Conservation (phyloP, 2,329 filamentous ascomycete species). For the Cercospora janseana region DNA sequence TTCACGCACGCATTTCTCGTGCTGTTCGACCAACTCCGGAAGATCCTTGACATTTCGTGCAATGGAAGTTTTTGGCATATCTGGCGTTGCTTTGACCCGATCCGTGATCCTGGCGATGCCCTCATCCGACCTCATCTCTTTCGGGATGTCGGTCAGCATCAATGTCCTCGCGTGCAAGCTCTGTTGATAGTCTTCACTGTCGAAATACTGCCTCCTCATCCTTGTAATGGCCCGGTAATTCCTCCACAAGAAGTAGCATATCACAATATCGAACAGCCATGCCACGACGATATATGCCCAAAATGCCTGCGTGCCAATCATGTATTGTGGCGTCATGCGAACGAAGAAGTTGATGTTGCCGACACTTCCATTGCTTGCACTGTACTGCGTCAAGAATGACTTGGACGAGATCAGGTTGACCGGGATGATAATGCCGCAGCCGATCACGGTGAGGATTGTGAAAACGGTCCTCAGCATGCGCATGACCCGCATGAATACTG, state of each 20-base stretch:
- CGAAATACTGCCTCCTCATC: conserved; percentile 75
- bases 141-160: conserved; percentile 78
- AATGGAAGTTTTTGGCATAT: conserved; percentile 75
- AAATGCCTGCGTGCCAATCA: conserved; percentile 45
- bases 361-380: conserved; percentile 15
- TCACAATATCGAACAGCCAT: conserved; percentile 68
- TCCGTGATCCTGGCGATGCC: conserved; percentile 84
- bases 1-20: conserved; percentile 75
- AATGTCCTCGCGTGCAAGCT: conserved; percentile 73
- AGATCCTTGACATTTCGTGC: conserved; percentile 90
- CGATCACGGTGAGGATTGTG: conserved; percentile 66
- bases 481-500: conserved; percentile 82
- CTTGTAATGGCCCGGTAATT: conserved; percentile 75
- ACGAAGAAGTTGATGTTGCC: conserved; percentile 45
- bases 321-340: conserved; percentile 57
- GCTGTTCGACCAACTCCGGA: conserved; percentile 78
- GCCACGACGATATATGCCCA: conserved; percentile 61
- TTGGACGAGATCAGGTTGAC: conserved; percentile 55
- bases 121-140: conserved; percentile 74
- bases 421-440: conserved; percentile 75
- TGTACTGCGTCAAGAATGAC: neutral
- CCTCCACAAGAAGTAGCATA: conserved; percentile 81
- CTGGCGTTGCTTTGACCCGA: conserved; percentile 71
- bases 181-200: conserved; percentile 81
- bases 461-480: conserved; percentile 94